A percentile compares a stretch with the other conserved stretches of the same genome.
phyloP scores from a whole-genome alignment of 139 green algal genomes.

The Astrephomene gubernaculifera region DNA sequence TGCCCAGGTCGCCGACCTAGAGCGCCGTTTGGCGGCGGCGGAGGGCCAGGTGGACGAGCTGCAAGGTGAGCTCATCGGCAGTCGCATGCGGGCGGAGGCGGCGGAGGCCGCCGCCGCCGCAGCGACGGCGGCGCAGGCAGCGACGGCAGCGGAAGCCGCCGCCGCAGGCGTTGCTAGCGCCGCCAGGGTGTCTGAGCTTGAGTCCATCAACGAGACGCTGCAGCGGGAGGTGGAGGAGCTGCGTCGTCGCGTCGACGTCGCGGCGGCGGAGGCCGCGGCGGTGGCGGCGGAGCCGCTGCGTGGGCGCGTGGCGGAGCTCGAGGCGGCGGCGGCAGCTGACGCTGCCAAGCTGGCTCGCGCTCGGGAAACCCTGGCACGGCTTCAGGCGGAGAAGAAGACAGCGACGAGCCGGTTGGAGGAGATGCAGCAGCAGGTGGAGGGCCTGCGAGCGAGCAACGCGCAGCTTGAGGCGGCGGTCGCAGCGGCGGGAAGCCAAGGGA shows the following conservation, averaged over 20 bases:
- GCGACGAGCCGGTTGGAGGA: conserved; percentile 8
- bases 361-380: conserved; percentile 1
- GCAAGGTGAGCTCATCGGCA: conserved; percentile 41
- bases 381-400: conserved; percentile 23
- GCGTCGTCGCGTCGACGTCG: neutral
- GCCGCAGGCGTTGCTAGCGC: neutral
- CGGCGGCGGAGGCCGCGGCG: neutral
- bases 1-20: neutral
- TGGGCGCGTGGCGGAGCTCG: conserved; percentile 1
- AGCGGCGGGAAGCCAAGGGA: neutral
- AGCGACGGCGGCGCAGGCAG: neutral
- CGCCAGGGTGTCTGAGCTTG: neutral
- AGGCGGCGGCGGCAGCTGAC: conserved; percentile 20
- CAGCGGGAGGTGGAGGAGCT: neutral
- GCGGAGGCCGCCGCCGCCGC: neutral
- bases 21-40: conserved; percentile 1
- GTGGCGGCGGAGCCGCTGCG: neutral
- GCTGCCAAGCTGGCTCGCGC: conserved; percentile 7
- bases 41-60: conserved; percentile 28
- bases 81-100: conserved; percentile 32
- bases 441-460: neutral
- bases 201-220: conserved; percentile 1
- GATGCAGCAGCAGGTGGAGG: neutral
- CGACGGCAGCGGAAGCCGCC: neutral
- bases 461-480: conserved; percentile 12